Conservation (phyloP, 2,329 filamentous ascomycete genomes). For the Colletotrichum lindemuthianum region DNA sequence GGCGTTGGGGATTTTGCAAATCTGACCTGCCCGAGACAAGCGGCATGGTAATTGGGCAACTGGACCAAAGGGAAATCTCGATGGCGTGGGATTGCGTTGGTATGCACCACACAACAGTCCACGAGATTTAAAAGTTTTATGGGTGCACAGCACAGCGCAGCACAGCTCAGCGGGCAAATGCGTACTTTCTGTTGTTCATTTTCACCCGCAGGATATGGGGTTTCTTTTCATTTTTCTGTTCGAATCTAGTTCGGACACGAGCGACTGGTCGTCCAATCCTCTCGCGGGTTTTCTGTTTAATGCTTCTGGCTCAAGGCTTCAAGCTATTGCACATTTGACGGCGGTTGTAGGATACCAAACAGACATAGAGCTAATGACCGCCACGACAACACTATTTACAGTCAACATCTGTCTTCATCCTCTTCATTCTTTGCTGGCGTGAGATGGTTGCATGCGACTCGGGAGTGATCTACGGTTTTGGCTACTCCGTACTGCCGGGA, state of each 20-base stretch:
- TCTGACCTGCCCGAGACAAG: slow-evolving; percentile 11
- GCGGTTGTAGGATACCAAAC: slow-evolving; percentile 27
- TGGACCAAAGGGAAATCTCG: neutral
- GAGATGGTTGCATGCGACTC: neutral
- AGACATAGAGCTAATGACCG: slow-evolving; percentile 28
- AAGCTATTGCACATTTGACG: neutral
- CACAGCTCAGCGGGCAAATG: slow-evolving; percentile 5
- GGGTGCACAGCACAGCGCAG: slow-evolving; percentile 2
- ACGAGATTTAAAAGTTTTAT: slow-evolving; percentile 6
- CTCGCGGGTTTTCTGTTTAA: neutral
- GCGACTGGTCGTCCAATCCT: neutral
- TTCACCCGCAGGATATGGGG: slow-evolving; percentile 24
- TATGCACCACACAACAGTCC: slow-evolving; percentile 3
- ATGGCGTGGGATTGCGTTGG: neutral
- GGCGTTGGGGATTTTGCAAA: slow-evolving; percentile 20
- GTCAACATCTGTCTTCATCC: neutral
- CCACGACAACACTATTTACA: slow-evolving; percentile 25
- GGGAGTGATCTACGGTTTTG: neutral
- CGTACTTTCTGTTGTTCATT: neutral
- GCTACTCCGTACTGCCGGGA: slow-evolving; percentile 15
- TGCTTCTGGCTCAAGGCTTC: neutral
- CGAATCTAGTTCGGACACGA: neutral
- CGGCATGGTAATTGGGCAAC: neutral
- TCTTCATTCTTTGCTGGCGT: neutral
- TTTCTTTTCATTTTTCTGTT: neutral